Conservation (phyloP, 1,284 basidiomycete genomes). For the Moniliella sp. region DNA sequence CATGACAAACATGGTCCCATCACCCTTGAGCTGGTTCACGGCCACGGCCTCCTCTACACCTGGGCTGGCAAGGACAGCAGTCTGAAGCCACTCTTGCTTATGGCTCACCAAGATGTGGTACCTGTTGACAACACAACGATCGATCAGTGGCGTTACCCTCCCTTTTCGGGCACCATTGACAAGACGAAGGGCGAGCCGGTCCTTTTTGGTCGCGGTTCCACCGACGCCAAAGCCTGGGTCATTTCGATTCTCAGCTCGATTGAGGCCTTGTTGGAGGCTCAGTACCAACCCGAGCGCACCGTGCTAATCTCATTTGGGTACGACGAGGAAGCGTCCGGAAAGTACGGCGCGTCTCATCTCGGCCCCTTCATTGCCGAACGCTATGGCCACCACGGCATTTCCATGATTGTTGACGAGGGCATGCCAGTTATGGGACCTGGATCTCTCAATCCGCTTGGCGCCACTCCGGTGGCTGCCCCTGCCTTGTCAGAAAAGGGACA, state of each 20-base stretch:
- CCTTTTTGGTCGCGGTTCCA: conserved; percentile 37
- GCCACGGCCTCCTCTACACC: conserved; percentile 46
- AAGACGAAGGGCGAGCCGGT: conserved; percentile 29
- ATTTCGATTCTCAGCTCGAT: conserved; percentile 37
- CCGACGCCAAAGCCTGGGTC: conserved; percentile 36
- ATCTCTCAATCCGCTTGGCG: conserved; percentile 3
- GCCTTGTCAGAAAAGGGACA: conserved; percentile 43
- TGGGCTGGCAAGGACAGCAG: conserved; percentile 43
- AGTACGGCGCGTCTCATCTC: conserved; percentile 5
- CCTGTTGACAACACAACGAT: conserved; percentile 31
- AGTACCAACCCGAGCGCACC: conserved; percentile 1
- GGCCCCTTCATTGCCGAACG: conserved; percentile 7
- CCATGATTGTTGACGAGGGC: conserved; percentile 26
- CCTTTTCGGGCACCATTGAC: conserved; percentile 38
- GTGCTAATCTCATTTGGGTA: conserved; percentile 43
- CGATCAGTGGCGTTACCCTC: conserved; percentile 38
- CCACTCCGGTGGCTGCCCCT: conserved; percentile 33
- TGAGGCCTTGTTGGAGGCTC: conserved; percentile 34
- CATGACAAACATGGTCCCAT: conserved; percentile 7
- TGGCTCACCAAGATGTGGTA: conserved; percentile 47
- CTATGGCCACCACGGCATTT: conserved; percentile 15
- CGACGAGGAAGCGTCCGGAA: conserved; percentile 43
- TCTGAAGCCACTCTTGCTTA: conserved; percentile 47
- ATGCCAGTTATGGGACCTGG: conserved; percentile 7
- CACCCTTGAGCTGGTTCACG: conserved; percentile 38